A percentile compares a stretch with the other conserved stretches of the same genome.
Evolutionary conservation across 2,329 filamentous ascomycete genomes (phyloP).

Genomic region (Verticillium nubilum): DNA sequence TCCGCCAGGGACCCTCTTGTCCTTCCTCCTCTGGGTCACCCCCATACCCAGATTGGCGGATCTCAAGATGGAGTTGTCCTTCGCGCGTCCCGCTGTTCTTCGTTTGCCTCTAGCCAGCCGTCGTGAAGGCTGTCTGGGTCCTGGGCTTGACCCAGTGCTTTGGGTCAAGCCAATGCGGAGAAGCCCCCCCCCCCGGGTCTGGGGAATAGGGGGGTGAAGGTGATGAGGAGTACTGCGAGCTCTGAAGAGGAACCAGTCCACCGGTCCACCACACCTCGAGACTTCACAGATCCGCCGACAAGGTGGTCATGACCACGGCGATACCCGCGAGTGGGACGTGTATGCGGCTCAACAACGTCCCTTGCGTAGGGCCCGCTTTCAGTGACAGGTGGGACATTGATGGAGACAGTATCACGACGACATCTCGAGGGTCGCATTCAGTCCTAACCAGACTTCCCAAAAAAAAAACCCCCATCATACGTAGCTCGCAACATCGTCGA

Average conservation of each 20-base stretch:
- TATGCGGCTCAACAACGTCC: background rate
- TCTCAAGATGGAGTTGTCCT: background rate
- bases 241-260: slow-evolving; percentile 2
- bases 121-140: background rate
- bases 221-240: background rate
- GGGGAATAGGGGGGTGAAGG: background rate
- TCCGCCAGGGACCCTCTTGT: background rate
- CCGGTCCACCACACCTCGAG: slow-evolving; percentile 2
- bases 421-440: background rate
- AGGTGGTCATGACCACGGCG: slow-evolving; percentile 1
- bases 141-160: background rate
- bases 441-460: background rate
- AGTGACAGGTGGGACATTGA: background rate
- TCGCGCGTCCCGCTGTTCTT: background rate
- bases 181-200: background rate
- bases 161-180: background rate
- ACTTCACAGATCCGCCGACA: slow-evolving; percentile 3
- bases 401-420: background rate
- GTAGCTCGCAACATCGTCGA: background rate
- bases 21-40: background rate
- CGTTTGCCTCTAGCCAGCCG: background rate
- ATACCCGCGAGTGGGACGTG: slow-evolving; percentile 1
- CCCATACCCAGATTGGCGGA: background rate
- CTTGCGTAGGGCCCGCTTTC: slow-evolving; percentile 1
- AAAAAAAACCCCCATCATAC: too few relatives aligned